These are phyloP conservation scores for Pichia cephalocereana DNA, from an alignment of 805 yeast species.

Conservation along the genomic window DNA sequence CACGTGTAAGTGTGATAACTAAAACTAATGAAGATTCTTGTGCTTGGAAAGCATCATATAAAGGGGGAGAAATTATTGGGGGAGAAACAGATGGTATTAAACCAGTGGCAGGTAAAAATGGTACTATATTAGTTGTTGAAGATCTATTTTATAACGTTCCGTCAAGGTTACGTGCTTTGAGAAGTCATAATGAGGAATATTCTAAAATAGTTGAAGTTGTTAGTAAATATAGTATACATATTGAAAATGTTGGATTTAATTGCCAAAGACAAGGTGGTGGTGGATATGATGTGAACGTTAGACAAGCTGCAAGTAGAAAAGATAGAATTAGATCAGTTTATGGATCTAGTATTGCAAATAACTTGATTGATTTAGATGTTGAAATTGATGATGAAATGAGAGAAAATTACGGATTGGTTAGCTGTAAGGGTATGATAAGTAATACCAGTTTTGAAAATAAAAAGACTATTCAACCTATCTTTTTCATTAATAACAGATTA, in stretches of 20 bases:
- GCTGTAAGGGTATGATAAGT: conserved; percentile 54
- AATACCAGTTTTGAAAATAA: conserved; percentile 64
- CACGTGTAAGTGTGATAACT: conserved; percentile 73
- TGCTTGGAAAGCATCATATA: conserved; percentile 65
- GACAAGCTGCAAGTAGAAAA: conserved; percentile 37
- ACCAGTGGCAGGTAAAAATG: conserved; percentile 79
- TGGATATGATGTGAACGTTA: conserved; percentile 47
- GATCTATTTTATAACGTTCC: conserved; percentile 87
- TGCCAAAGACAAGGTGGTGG: conserved; percentile 61
- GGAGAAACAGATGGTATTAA: conserved; percentile 34
- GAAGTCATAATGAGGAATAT: conserved; percentile 65
- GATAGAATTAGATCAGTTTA: conserved; percentile 70
- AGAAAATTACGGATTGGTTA: conserved; percentile 37
- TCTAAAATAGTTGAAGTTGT: conserved; percentile 70
- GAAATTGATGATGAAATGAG: conserved; percentile 19
- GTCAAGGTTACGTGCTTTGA: conserved; percentile 59
- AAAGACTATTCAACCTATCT: conserved; percentile 55
- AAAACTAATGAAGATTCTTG: conserved; percentile 50
- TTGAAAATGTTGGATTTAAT: conserved; percentile 58
- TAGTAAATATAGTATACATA: conserved; percentile 75
- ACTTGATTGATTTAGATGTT: conserved; percentile 42
- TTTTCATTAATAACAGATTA: conserved; percentile 79
- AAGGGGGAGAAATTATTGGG: conserved; percentile 48
- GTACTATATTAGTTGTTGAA: conserved; percentile 79
- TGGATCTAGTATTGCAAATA: conserved; percentile 61